Percentiles rank a stretch among this genome's conserved stretches.
Conservation (phyloP, 371 early-diverging fungal genomes). For the Mortierella sp. region DNA sequence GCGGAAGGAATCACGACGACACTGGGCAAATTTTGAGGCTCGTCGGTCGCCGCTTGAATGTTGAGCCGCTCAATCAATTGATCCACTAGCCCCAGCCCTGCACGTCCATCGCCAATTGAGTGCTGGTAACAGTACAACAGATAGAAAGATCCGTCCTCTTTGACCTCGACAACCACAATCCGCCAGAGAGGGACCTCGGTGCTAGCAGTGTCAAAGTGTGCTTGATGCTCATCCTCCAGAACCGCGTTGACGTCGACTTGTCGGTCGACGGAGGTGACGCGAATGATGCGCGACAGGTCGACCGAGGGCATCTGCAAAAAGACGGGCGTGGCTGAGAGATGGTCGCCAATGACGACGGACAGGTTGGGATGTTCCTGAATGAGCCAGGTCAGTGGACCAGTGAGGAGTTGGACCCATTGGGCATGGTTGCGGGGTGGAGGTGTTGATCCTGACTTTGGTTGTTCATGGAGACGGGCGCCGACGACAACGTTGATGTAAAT, state of each 20-base stretch:
- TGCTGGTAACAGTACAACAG: constrained; percentile 37
- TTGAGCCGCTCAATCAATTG: constrained; percentile 40
- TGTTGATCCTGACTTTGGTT: neutral
- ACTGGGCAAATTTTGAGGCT: constrained; percentile 3
- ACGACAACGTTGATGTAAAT: constrained; percentile 39
- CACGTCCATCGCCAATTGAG: constrained; percentile 45
- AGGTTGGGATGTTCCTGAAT: constrained; percentile 33
- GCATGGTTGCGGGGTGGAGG: constrained; percentile 1
- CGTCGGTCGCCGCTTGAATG: neutral
- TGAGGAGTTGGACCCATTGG: constrained; percentile 39
- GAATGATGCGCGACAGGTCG: constrained; percentile 24
- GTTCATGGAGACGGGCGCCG: constrained; percentile 34
- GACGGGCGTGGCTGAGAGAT: constrained; percentile 26
- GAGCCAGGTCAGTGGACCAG: constrained; percentile 33
- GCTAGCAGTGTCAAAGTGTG: constrained; percentile 15
- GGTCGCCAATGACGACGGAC: constrained; percentile 30
- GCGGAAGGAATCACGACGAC: constrained; percentile 17
- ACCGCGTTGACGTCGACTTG: constrained; percentile 10
- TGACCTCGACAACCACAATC: constrained; percentile 31
- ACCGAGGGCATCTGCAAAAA: constrained; percentile 38
- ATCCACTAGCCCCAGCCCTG: constrained; percentile 27
- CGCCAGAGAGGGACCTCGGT: constrained; percentile 39
- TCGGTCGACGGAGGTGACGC: constrained; percentile 20
- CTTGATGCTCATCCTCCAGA: constrained; percentile 33
- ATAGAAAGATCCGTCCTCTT: constrained; percentile 38